These are phyloP conservation scores for Cercospora brassicicola DNA, from an alignment of 2,329 filamentous ascomycete species.

Conservation along the genomic window DNA sequence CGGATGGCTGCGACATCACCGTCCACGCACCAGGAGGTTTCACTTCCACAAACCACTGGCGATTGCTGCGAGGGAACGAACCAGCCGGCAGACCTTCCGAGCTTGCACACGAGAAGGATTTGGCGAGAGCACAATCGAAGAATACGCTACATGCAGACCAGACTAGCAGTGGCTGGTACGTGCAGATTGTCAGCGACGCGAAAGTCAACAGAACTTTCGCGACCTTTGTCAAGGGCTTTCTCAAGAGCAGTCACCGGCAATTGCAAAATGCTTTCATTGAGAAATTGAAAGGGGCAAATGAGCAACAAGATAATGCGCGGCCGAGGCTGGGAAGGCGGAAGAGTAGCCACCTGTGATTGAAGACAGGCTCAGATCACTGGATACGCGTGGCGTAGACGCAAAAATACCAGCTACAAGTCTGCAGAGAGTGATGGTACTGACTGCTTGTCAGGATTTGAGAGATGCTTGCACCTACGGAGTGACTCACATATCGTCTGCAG, in stretches of 20 bases:
- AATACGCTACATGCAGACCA: slow-evolving; percentile 30
- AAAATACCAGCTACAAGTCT: neutral
- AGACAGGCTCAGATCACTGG: neutral
- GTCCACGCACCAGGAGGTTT: slow-evolving; percentile 40
- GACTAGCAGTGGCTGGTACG: slow-evolving; percentile 31
- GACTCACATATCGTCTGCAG: neutral
- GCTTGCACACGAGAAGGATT: slow-evolving; percentile 3
- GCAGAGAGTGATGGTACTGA: neutral
- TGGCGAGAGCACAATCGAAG: slow-evolving; percentile 26
- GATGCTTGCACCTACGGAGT: neutral
- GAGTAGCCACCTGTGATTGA: slow-evolving; percentile 18
- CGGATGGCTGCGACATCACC: slow-evolving; percentile 40
- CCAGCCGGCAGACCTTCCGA: slow-evolving; percentile 1
- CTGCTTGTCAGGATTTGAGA: neutral
- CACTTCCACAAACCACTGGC: slow-evolving; percentile 38
- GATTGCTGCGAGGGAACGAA: slow-evolving; percentile 30
- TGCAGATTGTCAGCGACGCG: slow-evolving; percentile 39
- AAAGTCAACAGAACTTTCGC: slow-evolving; percentile 37
- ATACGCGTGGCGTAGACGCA: neutral
- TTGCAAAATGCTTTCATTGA: slow-evolving; percentile 36
- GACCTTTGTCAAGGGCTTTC: slow-evolving; percentile 38
- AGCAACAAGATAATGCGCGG: slow-evolving; percentile 18
- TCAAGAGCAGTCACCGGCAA: slow-evolving; percentile 37
- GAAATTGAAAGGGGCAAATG: slow-evolving; percentile 30
- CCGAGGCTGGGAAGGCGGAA: slow-evolving; percentile 28